Evolutionary conservation across 768 basidiomycete genomes (phyloP), one percentile per base, ranked within the genome.

Genomic region (Lepiota subincarnata): DNA sequence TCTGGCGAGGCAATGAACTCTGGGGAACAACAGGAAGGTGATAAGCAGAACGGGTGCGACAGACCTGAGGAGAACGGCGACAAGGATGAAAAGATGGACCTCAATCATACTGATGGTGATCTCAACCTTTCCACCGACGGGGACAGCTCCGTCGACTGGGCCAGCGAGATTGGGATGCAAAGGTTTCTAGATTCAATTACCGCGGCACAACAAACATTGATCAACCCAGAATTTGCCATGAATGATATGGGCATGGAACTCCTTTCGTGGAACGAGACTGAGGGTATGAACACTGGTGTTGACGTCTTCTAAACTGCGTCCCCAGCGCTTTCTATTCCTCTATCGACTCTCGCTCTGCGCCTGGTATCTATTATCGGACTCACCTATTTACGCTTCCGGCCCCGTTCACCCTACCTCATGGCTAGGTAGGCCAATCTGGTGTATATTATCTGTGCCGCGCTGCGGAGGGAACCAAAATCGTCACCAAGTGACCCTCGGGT

Each of bases 81-180:
- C 56, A 48, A 50, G 55, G 52, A 47, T 51, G 47, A 20, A 54
- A 57, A 45, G 57, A 55, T 19, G 57, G 43, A 31, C 35, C 37
- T 20, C 35, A 41, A 45, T 34, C 28, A 5, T 22, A 50, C 28
- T 31, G 28, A 24, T 48, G 53, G 46, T 35, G 35, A 50, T 26
- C 19, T 40, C n/a, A 19, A 3, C 19, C 14, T 48, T 20, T 43
- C 36, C 35, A 47, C 60, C 37, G 59, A 60, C 50, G 59, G 4
- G 31, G 31, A 54, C 11, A 39, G 31, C 16, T 42, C 61, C 28
- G 59, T 55, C 18, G 65, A 68, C 55, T 72, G 72, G 71, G 61
- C 64, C 51, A 66, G 70, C 54, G 80, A 81, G 63, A 73, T 71
- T 59, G 83, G 83, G 66, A 81, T 85, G 73, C 79, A 83, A 71